phyloP scores from a whole-genome alignment of 441 rosid species.

The Arabidopsis hybrid region DNA sequence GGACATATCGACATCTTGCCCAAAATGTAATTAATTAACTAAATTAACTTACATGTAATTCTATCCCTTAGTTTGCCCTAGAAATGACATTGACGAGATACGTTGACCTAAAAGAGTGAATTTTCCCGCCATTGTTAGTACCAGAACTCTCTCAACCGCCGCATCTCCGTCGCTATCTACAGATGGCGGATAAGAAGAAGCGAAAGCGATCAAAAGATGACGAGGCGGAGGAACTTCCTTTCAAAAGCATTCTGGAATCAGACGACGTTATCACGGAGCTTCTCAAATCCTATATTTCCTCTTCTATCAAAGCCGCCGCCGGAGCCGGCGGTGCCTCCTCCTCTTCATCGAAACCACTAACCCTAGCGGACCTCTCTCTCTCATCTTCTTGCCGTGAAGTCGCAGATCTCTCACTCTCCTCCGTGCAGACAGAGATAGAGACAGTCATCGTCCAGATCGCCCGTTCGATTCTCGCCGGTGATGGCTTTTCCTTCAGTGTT shows the following conservation, averaged over 20 bases:
- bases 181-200: slow-evolving; percentile 71
- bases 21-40: rapidly evolving
- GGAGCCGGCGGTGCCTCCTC: slow-evolving; percentile 49
- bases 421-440: slow-evolving; percentile 85
- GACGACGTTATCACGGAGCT: slow-evolving; percentile 68
- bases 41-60: rapidly evolving
- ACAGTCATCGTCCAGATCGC: slow-evolving; percentile 70
- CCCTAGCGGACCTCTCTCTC: slow-evolving; percentile 85
- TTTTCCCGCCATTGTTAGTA: slow-evolving; percentile 46
- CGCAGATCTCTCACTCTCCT: slow-evolving; percentile 78
- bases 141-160: slow-evolving; percentile 38
- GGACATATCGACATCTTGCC: slow-evolving; percentile 80
- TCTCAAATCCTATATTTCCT: slow-evolving; percentile 52
- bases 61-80: slow-evolving; percentile 20
- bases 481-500: slow-evolving; percentile 86
- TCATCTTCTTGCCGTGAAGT: slow-evolving; percentile 83
- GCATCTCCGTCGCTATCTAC: slow-evolving; percentile 21
- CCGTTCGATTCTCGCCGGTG: slow-evolving; percentile 81
- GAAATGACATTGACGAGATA: neutral
- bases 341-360: slow-evolving; percentile 64
- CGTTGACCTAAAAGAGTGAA: slow-evolving; percentile 1
- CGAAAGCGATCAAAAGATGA: slow-evolving; percentile 68
- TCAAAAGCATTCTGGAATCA: slow-evolving; percentile 68
- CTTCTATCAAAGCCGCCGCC: slow-evolving; percentile 41
- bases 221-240: slow-evolving; percentile 63